phyloP scores from a whole-genome alignment of 805 yeast genomes.

The Saccharomycopsis selenospora region DNA sequence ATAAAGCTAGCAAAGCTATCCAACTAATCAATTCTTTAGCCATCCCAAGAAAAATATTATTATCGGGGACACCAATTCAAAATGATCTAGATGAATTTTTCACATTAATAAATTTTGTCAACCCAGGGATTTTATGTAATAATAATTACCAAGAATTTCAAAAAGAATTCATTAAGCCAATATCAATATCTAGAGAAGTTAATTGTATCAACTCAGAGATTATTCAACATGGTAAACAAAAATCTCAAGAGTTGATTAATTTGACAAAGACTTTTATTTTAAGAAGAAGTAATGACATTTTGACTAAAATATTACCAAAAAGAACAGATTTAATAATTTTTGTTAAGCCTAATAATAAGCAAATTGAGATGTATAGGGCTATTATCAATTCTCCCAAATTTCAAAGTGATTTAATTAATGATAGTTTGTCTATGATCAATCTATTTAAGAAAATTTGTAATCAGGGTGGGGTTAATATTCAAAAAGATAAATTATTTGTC shows the following conservation, averaged over 20 bases:
- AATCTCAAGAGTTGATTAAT: slow-evolving; percentile 54
- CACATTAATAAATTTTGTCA: slow-evolving; percentile 72
- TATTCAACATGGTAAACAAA: slow-evolving; percentile 49
- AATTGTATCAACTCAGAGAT: slow-evolving; percentile 41
- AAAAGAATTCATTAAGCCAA: slow-evolving; percentile 60
- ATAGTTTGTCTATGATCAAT: slow-evolving; percentile 62
- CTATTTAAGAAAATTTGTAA: slow-evolving; percentile 76
- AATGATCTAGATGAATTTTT: slow-evolving; percentile 82
- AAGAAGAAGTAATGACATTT: slow-evolving; percentile 58
- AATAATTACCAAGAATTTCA: slow-evolving; percentile 58
- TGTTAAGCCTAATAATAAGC: slow-evolving; percentile 65
- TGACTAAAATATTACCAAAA: slow-evolving; percentile 56
- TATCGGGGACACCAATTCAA: slow-evolving; percentile 92
- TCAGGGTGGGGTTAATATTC: slow-evolving; percentile 19
- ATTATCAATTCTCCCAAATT: slow-evolving; percentile 36
- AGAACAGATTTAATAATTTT: slow-evolving; percentile 71
- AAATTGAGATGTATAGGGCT: slow-evolving; percentile 46
- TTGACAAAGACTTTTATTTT: slow-evolving; percentile 62
- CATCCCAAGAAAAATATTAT: slow-evolving; percentile 49
- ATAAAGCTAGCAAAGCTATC: slow-evolving; percentile 61
- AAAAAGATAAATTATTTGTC: slow-evolving; percentile 14
- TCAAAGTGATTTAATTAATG: slow-evolving; percentile 21
- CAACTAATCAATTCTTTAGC: slow-evolving; percentile 51
- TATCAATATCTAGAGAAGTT: slow-evolving; percentile 59
- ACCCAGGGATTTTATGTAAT: slow-evolving; percentile 58